phyloP scores from a whole-genome alignment of 2,329 filamentous ascomycete species.

The Ascochyta fabae region DNA sequence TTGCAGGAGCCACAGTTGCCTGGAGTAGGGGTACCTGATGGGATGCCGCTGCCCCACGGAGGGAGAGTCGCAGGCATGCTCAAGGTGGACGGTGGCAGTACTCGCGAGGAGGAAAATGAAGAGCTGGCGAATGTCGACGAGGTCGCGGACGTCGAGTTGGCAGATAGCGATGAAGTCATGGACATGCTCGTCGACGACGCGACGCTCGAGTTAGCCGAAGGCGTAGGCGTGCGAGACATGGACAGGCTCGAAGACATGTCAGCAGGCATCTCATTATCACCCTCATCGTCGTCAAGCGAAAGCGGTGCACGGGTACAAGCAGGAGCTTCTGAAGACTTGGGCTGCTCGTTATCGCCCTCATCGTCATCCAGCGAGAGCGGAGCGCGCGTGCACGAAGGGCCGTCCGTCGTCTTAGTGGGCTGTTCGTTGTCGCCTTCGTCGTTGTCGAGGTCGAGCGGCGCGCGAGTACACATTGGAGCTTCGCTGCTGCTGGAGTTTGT shows the following conservation, averaged over 20 bases:
- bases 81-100: neutral
- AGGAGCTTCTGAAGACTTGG: slow-evolving; percentile 1
- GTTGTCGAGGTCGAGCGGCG: slow-evolving; percentile 33
- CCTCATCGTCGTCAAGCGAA: slow-evolving; percentile 38
- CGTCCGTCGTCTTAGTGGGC: neutral
- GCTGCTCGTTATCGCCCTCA: slow-evolving; percentile 32
- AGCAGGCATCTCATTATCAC: slow-evolving; percentile 18
- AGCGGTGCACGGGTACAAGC: slow-evolving; percentile 24
- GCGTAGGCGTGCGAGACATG: neutral
- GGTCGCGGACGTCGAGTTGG: neutral
- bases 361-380: slow-evolving; percentile 40
- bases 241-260: neutral
- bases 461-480: slow-evolving; percentile 25
- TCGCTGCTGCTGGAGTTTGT: slow-evolving; percentile 12
- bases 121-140: neutral
- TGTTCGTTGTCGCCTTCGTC: slow-evolving; percentile 37
- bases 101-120: neutral
- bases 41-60: neutral
- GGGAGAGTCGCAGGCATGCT: neutral
- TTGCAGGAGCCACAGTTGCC: slow-evolving; percentile 2
- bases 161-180: neutral
- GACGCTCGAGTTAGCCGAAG: neutral
- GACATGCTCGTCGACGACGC: too few relatives aligned
- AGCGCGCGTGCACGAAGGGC: slow-evolving; percentile 26
- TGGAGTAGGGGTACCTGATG: neutral